Evolutionary conservation across 2,329 filamentous ascomycete species (phyloP).

Genomic region (Botrytis pseudocinerea): DNA sequence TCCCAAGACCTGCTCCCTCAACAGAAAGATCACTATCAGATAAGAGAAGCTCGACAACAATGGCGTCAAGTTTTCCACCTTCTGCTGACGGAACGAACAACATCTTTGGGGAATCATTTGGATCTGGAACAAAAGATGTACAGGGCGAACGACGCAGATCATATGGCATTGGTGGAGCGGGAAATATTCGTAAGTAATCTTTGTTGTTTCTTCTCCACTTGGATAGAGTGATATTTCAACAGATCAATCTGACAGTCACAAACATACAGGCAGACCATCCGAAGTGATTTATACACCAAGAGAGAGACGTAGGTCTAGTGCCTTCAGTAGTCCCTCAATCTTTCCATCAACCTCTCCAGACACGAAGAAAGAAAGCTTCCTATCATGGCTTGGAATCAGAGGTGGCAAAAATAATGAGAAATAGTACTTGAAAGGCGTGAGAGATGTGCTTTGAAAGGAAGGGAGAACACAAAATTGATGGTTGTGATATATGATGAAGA

Average conservation of each 20-base stretch:
- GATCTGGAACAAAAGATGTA: background rate
- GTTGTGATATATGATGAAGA: background rate
- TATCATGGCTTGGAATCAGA: constrained; percentile 18
- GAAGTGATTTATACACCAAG: constrained; percentile 35
- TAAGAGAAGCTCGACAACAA: background rate
- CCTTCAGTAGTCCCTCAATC: constrained; percentile 27
- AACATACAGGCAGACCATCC: constrained; percentile 36
- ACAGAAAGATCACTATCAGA: background rate
- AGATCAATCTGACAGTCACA: background rate
- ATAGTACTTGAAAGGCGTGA: background rate
- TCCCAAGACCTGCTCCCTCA: background rate
- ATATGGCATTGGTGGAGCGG: constrained; percentile 40
- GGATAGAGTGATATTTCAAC: background rate
- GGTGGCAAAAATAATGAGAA: background rate
- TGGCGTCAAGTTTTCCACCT: background rate
- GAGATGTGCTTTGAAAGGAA: background rate
- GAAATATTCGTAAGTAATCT: constrained; percentile 38
- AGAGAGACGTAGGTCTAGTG: constrained; percentile 30
- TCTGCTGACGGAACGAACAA: background rate
- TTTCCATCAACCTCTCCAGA: constrained; percentile 28
- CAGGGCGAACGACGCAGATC: constrained; percentile 32
- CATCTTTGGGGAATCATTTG: background rate
- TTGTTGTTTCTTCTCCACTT: background rate
- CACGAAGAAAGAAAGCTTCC: constrained; percentile 25
- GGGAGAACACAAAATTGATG: background rate